Percentiles rank a stretch among this genome's conserved stretches.
These are phyloP conservation scores for Raddia distichophylla DNA, from an alignment of 176 grass and related monocot species.

Conservation along the genomic window DNA sequence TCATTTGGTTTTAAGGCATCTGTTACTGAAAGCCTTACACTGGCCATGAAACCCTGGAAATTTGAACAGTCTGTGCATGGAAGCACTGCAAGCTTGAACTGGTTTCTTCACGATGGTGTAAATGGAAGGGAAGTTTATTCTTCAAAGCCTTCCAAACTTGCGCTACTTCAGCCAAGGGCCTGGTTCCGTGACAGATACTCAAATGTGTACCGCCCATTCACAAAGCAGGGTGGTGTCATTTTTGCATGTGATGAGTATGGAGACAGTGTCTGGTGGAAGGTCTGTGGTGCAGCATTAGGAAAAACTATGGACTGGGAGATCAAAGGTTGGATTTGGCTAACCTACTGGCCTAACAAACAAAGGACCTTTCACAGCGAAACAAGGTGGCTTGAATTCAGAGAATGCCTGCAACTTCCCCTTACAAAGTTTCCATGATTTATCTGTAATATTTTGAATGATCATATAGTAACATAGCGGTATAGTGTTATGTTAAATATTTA, in stretches of 20 bases:
- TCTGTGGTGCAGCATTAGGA: conserved; percentile 49
- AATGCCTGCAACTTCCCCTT: conserved; percentile 68
- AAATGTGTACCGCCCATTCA: conserved; percentile 68
- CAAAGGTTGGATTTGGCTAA: conserved; percentile 76
- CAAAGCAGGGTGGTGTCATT: conserved; percentile 74
- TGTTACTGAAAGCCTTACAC: conserved; percentile 51
- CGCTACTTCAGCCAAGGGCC: conserved; percentile 67
- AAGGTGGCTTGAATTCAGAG: conserved; percentile 70
- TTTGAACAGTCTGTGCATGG: conserved; percentile 85
- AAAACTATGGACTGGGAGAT: conserved; percentile 86
- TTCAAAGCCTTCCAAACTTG: conserved; percentile 74
- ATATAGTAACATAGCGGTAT: conserved; percentile 8
- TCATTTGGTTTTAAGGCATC: conserved; percentile 64
- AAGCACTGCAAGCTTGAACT: conserved; percentile 59
- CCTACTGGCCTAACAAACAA: conserved; percentile 97
- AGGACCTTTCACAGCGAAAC: conserved; percentile 76
- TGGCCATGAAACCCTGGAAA: conserved; percentile 93
- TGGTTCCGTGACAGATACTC: conserved; percentile 87
- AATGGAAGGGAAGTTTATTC: conserved; percentile 81
- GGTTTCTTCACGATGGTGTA: conserved; percentile 78
- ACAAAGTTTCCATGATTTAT: conserved; percentile 44
- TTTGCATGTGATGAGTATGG: conserved; percentile 90
- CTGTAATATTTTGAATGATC: conserved; percentile 23
- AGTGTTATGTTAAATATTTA: conserved; percentile 16
- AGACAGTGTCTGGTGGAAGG: conserved; percentile 85